These are phyloP conservation scores for Talaromyces wortmannii DNA, from an alignment of 495 filamentous ascomycete species.

Conservation along the genomic window DNA sequence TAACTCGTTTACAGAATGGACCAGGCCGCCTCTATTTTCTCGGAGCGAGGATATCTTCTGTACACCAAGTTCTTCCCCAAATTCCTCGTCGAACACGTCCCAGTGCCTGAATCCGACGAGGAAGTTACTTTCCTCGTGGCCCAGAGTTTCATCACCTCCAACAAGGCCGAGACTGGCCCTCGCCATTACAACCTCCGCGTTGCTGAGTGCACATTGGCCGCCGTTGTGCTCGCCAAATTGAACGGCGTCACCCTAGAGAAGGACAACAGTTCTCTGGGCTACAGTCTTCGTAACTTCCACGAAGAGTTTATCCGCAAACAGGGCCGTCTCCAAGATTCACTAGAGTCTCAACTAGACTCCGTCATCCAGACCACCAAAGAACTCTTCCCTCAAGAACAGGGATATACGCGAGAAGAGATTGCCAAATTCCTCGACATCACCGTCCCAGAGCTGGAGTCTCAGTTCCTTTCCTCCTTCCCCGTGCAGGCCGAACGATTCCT, in stretches of 20 bases:
- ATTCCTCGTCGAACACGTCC: conserved; percentile 68
- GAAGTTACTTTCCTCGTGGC: conserved; percentile 89
- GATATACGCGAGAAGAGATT: conserved; percentile 86
- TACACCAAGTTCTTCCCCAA: conserved; percentile 84
- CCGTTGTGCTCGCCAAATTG: conserved; percentile 61
- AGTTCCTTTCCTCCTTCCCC: conserved; percentile 78
- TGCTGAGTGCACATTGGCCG: conserved; percentile 88
- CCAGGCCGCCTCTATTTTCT: conserved; percentile 95
- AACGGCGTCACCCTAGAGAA: conserved; percentile 58
- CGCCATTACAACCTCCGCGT: conserved; percentile 95
- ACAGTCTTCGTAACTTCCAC: conserved; percentile 81
- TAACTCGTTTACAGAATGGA: conserved; percentile 61
- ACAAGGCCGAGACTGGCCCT: conserved; percentile 90
- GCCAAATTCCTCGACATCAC: conserved; percentile 62
- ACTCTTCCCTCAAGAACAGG: conserved; percentile 63
- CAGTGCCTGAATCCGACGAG: conserved; percentile 77
- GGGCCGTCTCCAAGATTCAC: conserved; percentile 43
- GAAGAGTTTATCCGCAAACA: conserved; percentile 65
- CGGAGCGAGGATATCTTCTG: conserved; percentile 73
- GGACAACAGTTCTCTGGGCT: conserved; percentile 78
- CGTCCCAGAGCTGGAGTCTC: conserved; percentile 60
- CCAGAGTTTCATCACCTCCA: conserved; percentile 85
- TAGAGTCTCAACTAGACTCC: conserved; percentile 61
- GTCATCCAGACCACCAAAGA: conserved; percentile 58
- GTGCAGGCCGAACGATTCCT: conserved; percentile 84